Conservation (phyloP, 2,329 filamentous ascomycete species). For the Sarocladiaceae sp. region DNA sequence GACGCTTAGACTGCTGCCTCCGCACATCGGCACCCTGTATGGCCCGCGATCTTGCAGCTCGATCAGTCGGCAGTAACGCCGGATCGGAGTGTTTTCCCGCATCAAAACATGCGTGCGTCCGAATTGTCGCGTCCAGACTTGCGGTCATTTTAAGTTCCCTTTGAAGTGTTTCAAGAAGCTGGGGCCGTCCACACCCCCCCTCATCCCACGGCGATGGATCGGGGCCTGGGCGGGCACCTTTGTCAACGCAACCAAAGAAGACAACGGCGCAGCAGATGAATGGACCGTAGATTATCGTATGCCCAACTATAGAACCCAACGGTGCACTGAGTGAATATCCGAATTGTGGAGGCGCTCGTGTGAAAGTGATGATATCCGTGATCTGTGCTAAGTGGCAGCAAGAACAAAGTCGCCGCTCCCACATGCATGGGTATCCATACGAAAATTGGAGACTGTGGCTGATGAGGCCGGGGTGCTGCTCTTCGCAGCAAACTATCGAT, state of each 20-base stretch:
- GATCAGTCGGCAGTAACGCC: not conserved
- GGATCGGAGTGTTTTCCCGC: conserved; percentile 7
- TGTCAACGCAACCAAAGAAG: too few species aligned
- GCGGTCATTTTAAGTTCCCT: conserved; percentile 2
- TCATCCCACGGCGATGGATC: not conserved
- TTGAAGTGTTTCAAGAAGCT: conserved; percentile 7
- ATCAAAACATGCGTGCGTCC: not conserved
- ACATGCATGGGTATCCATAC: not conserved
- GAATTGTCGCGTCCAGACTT: not conserved
- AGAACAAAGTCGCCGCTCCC: not conserved
- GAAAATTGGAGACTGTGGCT: conserved; percentile 6
- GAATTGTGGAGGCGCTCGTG: not conserved
- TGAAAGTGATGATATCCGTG: not conserved
- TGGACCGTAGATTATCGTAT: too few species aligned
- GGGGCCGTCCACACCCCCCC: conserved; percentile 1
- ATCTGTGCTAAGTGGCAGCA: conserved; percentile 3
- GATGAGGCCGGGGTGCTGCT: conserved; percentile 2
- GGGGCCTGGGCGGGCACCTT: not conserved
- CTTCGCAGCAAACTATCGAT: conserved; percentile 4
- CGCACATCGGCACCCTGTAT: not conserved
- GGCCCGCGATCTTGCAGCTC: conserved; percentile 3
- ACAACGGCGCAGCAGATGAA: too few species aligned
- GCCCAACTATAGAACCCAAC: too few species aligned
- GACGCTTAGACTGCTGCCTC: too few species aligned
- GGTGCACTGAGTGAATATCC: not conserved